These are phyloP conservation scores for Citrus maxima DNA, from an alignment of 345 rosid genomes.

Conservation along the genomic window DNA sequence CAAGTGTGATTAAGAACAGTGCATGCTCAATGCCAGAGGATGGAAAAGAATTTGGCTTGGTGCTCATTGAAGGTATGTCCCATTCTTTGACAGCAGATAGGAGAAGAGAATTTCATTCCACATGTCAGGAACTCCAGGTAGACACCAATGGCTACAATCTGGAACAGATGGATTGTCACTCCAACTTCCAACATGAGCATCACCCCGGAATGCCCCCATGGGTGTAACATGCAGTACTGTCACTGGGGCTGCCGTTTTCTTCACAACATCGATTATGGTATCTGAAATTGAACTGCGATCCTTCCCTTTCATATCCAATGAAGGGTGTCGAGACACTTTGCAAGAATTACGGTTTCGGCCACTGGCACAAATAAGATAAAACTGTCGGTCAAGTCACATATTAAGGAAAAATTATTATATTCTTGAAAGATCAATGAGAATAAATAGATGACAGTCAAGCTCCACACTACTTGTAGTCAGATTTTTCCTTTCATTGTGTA, in stretches of 20 bases:
- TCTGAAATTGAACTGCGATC: constrained; percentile 47
- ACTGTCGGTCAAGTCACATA: constrained; percentile 2
- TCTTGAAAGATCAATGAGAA: not conserved
- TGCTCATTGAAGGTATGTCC: not conserved
- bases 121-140: constrained; percentile 70
- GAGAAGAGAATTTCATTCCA: constrained; percentile 63
- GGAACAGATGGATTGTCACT: constrained; percentile 59
- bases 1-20: not conserved
- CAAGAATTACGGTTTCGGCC: constrained; percentile 42
- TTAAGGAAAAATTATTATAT: not conserved
- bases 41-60: not conserved
- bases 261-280: constrained; percentile 32
- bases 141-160: constrained; percentile 80
- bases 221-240: constrained; percentile 58
- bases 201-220: constrained; percentile 64
- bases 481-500: too few relatives aligned
- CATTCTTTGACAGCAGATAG: constrained; percentile 26
- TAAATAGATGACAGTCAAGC: not conserved
- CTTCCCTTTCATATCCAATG: constrained; percentile 35
- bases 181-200: constrained; percentile 68
- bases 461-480: not conserved
- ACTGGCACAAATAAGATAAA: constrained; percentile 28
- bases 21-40: not conserved
- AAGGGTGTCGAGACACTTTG: constrained; percentile 55
- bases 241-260: constrained; percentile 38